These are phyloP conservation scores for Saturnispora bothae DNA, from an alignment of 805 yeast genomes.

Conservation along the genomic window DNA sequence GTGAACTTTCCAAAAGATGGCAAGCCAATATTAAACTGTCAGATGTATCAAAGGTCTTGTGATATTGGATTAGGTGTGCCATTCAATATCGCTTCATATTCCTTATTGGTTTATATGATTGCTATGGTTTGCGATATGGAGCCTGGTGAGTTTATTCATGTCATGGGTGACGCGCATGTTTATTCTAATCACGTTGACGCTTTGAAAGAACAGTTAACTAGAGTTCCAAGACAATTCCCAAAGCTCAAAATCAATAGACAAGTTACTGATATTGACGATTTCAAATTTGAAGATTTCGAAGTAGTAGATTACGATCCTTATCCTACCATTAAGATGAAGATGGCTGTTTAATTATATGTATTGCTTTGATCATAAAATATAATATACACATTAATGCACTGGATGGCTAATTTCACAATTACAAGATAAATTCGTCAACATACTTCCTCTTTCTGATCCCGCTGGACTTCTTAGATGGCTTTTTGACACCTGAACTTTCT, in stretches of 20 bases:
- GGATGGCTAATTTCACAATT: neutral
- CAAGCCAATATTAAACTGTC: conserved; percentile 67
- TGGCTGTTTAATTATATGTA: conserved; percentile 63
- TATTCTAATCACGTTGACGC: conserved; percentile 92
- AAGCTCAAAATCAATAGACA: conserved; percentile 59
- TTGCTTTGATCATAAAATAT: too few species aligned
- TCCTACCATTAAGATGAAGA: conserved; percentile 81
- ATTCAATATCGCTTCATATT: conserved; percentile 94
- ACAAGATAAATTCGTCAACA: conserved; percentile 5
- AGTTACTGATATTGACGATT: conserved; percentile 71
- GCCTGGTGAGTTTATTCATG: conserved; percentile 90
- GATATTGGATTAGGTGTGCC: conserved; percentile 99
- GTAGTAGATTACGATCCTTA: conserved; percentile 74
- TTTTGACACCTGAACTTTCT: neutral
- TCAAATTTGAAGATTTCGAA: conserved; percentile 79
- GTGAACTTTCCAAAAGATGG: conserved; percentile 62
- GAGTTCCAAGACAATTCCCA: conserved; percentile 77
- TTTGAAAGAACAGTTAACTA: conserved; percentile 61
- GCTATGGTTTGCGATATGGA: conserved; percentile 94
- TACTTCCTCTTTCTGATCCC: conserved; percentile 1
- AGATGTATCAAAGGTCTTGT: conserved; percentile 93
- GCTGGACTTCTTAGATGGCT: neutral
- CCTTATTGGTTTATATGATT: conserved; percentile 84
- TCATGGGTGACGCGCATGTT: conserved; percentile 95
- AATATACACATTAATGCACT: neutral